Percentiles rank a stretch among this genome's conserved stretches.
phyloP scores from a whole-genome alignment of 2,329 filamentous ascomycete genomes.

The Cladosporium oxysporum region DNA sequence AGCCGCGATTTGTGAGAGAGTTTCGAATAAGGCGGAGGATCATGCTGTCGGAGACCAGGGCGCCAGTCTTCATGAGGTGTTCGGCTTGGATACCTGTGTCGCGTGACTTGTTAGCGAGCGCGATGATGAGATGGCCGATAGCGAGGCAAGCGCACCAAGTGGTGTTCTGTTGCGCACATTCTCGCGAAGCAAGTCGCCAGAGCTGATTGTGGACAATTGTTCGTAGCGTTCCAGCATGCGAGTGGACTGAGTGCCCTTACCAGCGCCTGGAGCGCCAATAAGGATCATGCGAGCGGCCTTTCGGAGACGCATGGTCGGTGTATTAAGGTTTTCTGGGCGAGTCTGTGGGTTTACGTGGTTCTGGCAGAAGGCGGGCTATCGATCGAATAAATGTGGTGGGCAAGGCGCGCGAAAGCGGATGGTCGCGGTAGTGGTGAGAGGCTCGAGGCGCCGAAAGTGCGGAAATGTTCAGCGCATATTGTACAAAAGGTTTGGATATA shows the following conservation, averaged over 20 bases:
- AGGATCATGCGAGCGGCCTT: conserved; percentile 87
- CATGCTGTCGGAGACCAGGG: conserved; percentile 86
- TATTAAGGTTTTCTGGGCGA: not conserved
- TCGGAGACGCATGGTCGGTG: conserved; percentile 52
- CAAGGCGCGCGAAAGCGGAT: not conserved
- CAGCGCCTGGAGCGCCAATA: conserved; percentile 92
- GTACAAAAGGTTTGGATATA: not conserved
- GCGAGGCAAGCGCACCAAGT: conserved; percentile 60
- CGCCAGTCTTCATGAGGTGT: conserved; percentile 80
- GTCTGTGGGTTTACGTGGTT: not conserved
- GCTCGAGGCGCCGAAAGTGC: not conserved
- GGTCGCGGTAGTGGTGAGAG: not conserved
- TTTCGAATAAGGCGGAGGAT: conserved; percentile 91
- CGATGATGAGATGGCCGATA: not conserved
- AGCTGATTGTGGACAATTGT: conserved; percentile 87
- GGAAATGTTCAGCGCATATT: conserved; percentile 1
- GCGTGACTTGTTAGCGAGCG: conserved; percentile 7
- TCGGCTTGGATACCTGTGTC: conserved; percentile 82
- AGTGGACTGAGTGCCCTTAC: conserved; percentile 91
- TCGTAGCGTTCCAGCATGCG: conserved; percentile 83
- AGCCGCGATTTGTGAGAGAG: conserved; percentile 81
- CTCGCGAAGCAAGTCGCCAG: conserved; percentile 85
- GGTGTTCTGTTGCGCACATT: conserved; percentile 90
- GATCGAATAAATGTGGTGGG: not conserved
- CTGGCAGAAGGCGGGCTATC: not conserved